These are phyloP conservation scores for Pleurotus tuber-regium DNA, from an alignment of 768 basidiomycete species.

Conservation along the genomic window DNA sequence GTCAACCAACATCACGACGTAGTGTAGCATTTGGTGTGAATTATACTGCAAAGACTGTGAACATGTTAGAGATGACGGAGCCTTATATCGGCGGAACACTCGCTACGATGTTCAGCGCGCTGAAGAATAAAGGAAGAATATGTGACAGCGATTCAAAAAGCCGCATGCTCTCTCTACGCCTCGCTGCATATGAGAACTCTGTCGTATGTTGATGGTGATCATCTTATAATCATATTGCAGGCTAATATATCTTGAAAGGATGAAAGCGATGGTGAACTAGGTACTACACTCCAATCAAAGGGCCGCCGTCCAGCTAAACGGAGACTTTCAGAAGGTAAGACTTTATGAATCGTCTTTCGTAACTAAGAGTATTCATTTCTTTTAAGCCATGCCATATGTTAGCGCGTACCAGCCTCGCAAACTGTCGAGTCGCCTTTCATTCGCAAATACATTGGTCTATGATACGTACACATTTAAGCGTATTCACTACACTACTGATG, in stretches of 20 bases:
- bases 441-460: neutral
- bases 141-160: neutral
- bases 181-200: neutral
- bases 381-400: neutral
- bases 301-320: neutral
- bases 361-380: neutral
- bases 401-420: constrained; percentile 1
- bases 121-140: neutral
- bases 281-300: neutral
- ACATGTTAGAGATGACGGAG: neutral
- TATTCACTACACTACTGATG: neutral
- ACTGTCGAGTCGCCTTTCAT: neutral
- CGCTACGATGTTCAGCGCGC: neutral
- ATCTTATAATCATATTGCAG: too few relatives aligned
- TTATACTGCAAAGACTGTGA: neutral
- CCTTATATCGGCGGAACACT: neutral
- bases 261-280: neutral
- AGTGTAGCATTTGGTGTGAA: neutral
- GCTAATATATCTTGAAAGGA: neutral
- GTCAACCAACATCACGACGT: neutral
- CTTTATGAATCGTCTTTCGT: neutral
- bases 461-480: constrained; percentile 1
- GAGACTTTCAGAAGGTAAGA: neutral
- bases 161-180: neutral
- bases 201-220: neutral